Base-by-base conservation (phyloP, 257 asterid species). In the Nicotiana tomentosiformis region DNA sequence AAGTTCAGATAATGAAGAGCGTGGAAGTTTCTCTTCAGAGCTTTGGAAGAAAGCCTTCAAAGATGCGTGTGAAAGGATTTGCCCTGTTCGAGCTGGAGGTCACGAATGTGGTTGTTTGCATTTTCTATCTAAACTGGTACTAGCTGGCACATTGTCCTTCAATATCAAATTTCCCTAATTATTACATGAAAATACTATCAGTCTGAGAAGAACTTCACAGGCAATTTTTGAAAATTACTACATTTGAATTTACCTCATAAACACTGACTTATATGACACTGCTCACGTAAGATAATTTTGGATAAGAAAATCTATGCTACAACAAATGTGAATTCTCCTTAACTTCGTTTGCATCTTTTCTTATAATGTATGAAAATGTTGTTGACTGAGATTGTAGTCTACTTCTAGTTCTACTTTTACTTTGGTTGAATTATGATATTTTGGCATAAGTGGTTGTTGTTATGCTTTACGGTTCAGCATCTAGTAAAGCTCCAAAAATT, bases 1-100 rank as follows among this genome's bases (percentile, higher is more conserved):
- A 58, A 87, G 89, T 88, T 90, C 91, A 60, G 81, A 68, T 65
- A 87, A 86, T 66, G 89, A 88, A 66, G 89, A 87, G 61, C 93
- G 77, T 80, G 90, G 88, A 49, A 89, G 77, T 82, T 90, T 85
- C 58, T 92, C 98, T 74, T 67, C 90, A 89, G 93, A 93, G 84
- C 92, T 92, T 66, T 93, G 98, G 98, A 89, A 92, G 88, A 90
- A 82, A 91, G 98, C 98, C 82, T 93, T 94, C 90, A 90, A 84
- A 83, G 97, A 91, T 86, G 97, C 97, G 51, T 89, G 94, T 79
- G 92, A 91, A 87, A 91, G 94, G 88, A 94, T 94, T 84, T 94
- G 98, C 66, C 98, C 98, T 79, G 89, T 94, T 87, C 92, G 97
- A 83, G 97, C 95, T 69, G 98, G 86, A 82, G 97, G 97, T 20